These are phyloP conservation scores for Canavalia gladiata DNA, from an alignment of 306 rosid species.

Conservation along the genomic window DNA sequence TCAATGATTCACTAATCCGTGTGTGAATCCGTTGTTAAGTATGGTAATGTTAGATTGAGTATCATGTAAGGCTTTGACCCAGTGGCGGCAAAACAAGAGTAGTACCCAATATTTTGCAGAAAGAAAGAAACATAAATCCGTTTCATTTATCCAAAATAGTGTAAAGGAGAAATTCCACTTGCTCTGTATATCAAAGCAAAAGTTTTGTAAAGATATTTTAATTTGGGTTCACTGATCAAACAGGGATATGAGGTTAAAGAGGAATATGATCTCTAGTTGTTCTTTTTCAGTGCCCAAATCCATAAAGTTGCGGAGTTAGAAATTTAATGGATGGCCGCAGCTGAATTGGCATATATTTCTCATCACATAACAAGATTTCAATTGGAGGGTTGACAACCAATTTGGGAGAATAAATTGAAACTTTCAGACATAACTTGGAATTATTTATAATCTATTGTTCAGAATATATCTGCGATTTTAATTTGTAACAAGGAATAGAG, in stretches of 20 bases:
- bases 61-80: constrained; percentile 44
- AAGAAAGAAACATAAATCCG: neutral
- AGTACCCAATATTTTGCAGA: constrained; percentile 17
- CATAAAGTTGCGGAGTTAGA: constrained; percentile 12
- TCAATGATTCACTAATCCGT: constrained; percentile 23
- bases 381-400: constrained; percentile 43
- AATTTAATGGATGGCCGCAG: constrained; percentile 41
- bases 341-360: constrained; percentile 49
- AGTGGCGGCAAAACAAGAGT: constrained; percentile 15
- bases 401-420: constrained; percentile 39
- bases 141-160: constrained; percentile 45
- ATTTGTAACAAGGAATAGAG: neutral
- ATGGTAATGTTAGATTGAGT: constrained; percentile 38
- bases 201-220: neutral
- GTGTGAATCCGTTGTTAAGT: neutral
- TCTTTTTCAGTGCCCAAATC: neutral
- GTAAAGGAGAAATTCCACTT: constrained; percentile 30
- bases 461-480: constrained; percentile 36
- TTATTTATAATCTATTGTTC: constrained; percentile 7
- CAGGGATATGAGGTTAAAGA: constrained; percentile 4
- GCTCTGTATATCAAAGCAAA: neutral
- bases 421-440: neutral
- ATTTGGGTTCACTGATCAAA: neutral
- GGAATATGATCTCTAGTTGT: neutral
- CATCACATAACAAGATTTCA: constrained; percentile 42